Percentiles rank a stretch among this genome's conserved stretches.
Conservation (phyloP, 2,329 filamentous ascomycete species). For the Macroventuria anomochaeta region DNA sequence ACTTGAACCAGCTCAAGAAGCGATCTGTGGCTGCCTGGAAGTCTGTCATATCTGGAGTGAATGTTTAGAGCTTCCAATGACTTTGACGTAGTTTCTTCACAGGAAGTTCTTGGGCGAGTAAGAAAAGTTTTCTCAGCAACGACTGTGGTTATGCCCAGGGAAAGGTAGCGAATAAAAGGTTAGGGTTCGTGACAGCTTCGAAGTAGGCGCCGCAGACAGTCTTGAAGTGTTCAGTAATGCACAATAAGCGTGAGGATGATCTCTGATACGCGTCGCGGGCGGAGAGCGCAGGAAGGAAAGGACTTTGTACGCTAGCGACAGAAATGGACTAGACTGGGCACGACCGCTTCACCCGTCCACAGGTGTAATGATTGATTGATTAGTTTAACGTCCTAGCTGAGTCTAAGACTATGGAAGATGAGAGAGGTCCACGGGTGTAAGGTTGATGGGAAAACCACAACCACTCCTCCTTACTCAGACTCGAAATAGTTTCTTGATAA, state of each 20-base stretch:
- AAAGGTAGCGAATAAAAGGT: too few species aligned
- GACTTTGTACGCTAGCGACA: not conserved
- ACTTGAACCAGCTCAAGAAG: conserved; percentile 32
- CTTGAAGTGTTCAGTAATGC: not conserved
- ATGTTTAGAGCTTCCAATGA: not conserved
- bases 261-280: not conserved
- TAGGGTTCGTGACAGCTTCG: too few species aligned
- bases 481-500: too few species aligned
- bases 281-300: not conserved
- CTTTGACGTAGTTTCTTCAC: not conserved
- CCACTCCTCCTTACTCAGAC: too few species aligned
- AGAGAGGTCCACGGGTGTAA: too few species aligned
- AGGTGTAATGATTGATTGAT: too few species aligned
- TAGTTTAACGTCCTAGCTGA: too few species aligned
- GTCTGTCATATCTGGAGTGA: conserved; percentile 17
- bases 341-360: too few species aligned
- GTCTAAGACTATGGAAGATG: too few species aligned
- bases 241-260: too few species aligned
- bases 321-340: not conserved
- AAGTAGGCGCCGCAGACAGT: not conserved
- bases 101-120: not conserved
- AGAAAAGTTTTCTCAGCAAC: not conserved
- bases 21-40: conserved; percentile 24
- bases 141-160: too few species aligned
- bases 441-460: too few species aligned